These are phyloP conservation scores for Eucalyptus erythrocorys DNA, from an alignment of 345 rosid species.

Conservation along the genomic window DNA sequence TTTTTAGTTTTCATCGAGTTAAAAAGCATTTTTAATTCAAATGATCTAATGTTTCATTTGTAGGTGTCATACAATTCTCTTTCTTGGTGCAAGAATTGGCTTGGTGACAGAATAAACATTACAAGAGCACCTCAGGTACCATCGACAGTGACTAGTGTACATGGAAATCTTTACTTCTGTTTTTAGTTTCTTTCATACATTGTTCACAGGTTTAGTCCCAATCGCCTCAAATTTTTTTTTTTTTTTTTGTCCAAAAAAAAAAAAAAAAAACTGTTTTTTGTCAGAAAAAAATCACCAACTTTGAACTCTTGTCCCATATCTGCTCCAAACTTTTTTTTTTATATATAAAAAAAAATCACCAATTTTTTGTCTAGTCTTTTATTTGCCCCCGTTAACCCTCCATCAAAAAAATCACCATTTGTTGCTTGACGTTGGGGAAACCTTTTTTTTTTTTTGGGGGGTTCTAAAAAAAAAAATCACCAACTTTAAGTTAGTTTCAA, in stretches of 20 bases:
- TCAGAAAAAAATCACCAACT: not conserved
- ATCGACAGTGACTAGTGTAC: not conserved
- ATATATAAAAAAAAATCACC: not conserved
- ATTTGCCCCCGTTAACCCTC: not conserved
- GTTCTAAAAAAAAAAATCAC: not conserved
- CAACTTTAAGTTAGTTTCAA: not conserved
- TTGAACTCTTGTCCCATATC: not conserved
- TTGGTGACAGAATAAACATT: conserved; percentile 79
- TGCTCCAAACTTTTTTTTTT: not conserved
- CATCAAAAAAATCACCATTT: not conserved
- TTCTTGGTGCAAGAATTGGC: conserved; percentile 97
- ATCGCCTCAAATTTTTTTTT: not conserved
- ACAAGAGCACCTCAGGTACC: conserved; percentile 95
- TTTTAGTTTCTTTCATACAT: not conserved
- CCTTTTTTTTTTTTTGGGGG: not conserved
- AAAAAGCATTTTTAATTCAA: not conserved
- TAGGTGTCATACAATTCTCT: conserved; percentile 96
- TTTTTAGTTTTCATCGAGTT: not conserved
- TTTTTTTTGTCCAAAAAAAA: too few species aligned
- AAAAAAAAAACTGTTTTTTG: too few species aligned
- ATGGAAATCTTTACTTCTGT: not conserved
- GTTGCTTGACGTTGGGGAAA: not conserved
- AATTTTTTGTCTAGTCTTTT: not conserved
- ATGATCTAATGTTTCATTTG: not conserved
- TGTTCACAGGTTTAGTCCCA: not conserved